Conservation (phyloP, 306 rosid species). For the Fagus crenata region DNA sequence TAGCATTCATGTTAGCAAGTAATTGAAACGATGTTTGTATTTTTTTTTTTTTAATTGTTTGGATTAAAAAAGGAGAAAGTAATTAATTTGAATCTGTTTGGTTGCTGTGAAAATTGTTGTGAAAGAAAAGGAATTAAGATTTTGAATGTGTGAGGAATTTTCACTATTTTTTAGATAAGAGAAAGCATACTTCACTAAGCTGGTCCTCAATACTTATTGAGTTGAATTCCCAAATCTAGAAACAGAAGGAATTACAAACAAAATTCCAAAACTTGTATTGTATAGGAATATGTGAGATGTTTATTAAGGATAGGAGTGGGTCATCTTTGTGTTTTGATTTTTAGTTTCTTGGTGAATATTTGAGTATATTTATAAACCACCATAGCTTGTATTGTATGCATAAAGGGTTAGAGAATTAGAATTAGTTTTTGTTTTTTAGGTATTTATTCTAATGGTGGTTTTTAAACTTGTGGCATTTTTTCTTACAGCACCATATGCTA, state of each 20-base stretch:
- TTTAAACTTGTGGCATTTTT: constrained; percentile 22
- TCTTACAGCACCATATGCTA: constrained; percentile 64
- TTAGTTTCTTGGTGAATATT: not conserved
- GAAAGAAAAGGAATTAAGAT: constrained; percentile 6
- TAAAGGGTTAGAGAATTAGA: not conserved
- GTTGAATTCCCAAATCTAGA: constrained; percentile 7
- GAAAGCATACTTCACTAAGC: not conserved
- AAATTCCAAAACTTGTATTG: not conserved
- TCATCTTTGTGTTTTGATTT: not conserved
- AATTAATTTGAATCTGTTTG: not conserved
- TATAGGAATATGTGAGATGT: not conserved
- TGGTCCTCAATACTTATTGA: not conserved
- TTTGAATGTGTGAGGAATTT: not conserved
- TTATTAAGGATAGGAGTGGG: not conserved
- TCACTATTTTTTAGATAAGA: not conserved
- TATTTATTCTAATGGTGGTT: constrained; percentile 8
- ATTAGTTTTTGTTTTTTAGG: constrained; percentile 1
- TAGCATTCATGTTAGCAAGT: not conserved
- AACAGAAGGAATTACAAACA: not conserved
- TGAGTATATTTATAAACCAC: not conserved
- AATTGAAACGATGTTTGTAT: not conserved
- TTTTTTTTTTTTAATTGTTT: not conserved
- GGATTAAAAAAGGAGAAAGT: not conserved
- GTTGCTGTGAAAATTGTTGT: not conserved
- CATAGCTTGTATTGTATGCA: not conserved